Conservation (phyloP, 345 rosid species). For the Brassica juncea region DNA sequence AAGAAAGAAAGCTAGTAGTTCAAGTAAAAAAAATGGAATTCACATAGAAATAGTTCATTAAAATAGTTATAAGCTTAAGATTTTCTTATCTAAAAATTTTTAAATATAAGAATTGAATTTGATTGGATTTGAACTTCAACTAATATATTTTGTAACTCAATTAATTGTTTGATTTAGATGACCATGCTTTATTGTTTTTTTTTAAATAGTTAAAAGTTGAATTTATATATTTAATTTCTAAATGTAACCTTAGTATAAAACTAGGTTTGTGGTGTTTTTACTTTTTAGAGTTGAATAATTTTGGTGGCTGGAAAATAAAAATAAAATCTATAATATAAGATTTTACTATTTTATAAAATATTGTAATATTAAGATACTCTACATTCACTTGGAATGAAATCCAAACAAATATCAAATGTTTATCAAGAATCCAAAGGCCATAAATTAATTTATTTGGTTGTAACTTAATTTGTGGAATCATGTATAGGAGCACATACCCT, state of each 20-base stretch:
- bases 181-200: background rate
- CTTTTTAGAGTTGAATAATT: background rate
- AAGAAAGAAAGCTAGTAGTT: background rate
- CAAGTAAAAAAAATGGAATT: background rate
- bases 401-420: background rate
- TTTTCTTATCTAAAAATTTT: too few relatives aligned
- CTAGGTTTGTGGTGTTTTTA: background rate
- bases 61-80: background rate
- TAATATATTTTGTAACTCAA: background rate
- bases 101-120: too few relatives aligned
- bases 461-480: constrained; percentile 49
- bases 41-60: background rate
- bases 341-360: background rate
- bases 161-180: background rate
- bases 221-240: background rate
- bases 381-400: background rate
- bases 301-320: background rate
- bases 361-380: background rate
- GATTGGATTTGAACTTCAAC: background rate
- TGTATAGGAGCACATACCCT: constrained; percentile 83
- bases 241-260: background rate
- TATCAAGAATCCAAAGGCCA: background rate
- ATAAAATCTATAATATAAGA: background rate
- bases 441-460: background rate
- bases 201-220: background rate